A percentile compares a stretch with the other conserved stretches of the same genome.
Conservation (phyloP, 495 filamentous ascomycete genomes). For the Penicillium dipodomyicola region DNA sequence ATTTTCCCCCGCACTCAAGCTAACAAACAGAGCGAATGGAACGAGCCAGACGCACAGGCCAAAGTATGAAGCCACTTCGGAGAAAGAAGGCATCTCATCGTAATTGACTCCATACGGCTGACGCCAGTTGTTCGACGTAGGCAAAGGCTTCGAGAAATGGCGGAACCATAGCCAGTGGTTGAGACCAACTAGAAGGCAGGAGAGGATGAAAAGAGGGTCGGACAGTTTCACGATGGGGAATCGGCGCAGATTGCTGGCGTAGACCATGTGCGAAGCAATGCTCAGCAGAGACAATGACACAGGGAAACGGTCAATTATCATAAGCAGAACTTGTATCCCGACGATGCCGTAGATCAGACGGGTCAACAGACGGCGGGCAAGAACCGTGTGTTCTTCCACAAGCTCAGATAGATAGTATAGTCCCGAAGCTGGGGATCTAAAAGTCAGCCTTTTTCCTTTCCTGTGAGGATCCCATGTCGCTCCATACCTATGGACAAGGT, state of each 20-base stretch:
- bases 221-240: conserved; percentile 87
- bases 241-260: conserved; percentile 81
- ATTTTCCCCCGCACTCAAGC: conserved; percentile 88
- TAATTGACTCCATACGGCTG: conserved; percentile 56
- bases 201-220: conserved; percentile 83
- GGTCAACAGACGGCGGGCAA: conserved; percentile 79
- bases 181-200: conserved; percentile 79
- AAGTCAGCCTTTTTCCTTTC: conserved; percentile 15
- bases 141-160: conserved; percentile 69
- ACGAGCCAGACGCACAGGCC: conserved; percentile 96
- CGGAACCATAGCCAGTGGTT: conserved; percentile 98
- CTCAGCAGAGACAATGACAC: conserved; percentile 68
- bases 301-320: conserved; percentile 81
- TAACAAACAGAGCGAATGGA: conserved; percentile 93
- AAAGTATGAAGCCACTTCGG: conserved; percentile 94
- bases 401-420: conserved; percentile 98
- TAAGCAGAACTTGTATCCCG: conserved; percentile 67
- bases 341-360: conserved; percentile 85
- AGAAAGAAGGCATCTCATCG: conserved; percentile 74
- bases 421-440: conserved; percentile 68
- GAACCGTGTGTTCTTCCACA: conserved; percentile 94
- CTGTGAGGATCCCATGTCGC: conserved; percentile 3
- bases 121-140: conserved; percentile 40
- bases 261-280: conserved; percentile 79
- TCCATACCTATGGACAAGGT: conserved; percentile 83